Evolutionary conservation across 1,284 basidiomycete genomes (phyloP).

Genomic region (Ustilago esculenta): DNA sequence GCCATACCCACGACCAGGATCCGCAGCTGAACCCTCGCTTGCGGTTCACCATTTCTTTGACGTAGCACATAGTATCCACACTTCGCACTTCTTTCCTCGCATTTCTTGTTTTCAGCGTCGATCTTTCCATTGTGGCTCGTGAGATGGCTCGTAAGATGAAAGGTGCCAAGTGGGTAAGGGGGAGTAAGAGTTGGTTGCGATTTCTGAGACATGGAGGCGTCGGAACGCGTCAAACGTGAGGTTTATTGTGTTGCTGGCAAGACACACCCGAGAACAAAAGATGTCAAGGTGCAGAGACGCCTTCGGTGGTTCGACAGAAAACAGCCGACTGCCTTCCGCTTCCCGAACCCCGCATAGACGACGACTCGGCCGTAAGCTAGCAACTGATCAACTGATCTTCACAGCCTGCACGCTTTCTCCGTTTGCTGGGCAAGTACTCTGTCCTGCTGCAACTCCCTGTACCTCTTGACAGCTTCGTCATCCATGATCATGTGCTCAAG

Average conservation of each 20-base stretch:
- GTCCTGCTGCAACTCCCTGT: slow-evolving; percentile 6
- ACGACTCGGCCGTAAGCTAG: slow-evolving; percentile 7
- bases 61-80: neutral
- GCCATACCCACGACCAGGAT: slow-evolving; percentile 11
- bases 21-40: slow-evolving; percentile 7
- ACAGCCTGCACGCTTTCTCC: slow-evolving; percentile 5
- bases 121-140: neutral
- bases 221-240: too few relatives aligned
- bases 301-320: too few relatives aligned
- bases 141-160: too few relatives aligned
- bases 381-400: too few relatives aligned
- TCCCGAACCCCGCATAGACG: neutral
- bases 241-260: too few relatives aligned
- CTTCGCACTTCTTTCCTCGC: too few relatives aligned
- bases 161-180: too few relatives aligned
- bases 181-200: too few relatives aligned
- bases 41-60: neutral
- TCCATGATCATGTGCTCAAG: slow-evolving; percentile 18
- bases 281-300: neutral
- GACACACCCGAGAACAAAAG: neutral
- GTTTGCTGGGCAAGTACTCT: slow-evolving; percentile 6
- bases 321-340: too few relatives aligned
- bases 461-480: slow-evolving; percentile 8
- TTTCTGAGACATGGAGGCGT: too few relatives aligned
- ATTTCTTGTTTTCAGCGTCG: neutral